Conservation (phyloP, 192 early-diverging fungal genomes). For the Diversispora epigaea region DNA sequence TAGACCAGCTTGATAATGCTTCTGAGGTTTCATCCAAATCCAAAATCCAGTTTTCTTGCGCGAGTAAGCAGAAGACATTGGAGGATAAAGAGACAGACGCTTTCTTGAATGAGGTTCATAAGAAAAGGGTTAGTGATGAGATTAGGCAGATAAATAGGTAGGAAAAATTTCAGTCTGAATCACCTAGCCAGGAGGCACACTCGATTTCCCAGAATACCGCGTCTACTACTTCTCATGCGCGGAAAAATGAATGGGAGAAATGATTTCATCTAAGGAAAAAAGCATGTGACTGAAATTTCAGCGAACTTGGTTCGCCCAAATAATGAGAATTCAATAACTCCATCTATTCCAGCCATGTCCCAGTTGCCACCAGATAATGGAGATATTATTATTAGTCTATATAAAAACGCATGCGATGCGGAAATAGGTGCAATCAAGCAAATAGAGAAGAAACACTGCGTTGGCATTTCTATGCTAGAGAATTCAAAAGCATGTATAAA, state of each 20-base stretch:
- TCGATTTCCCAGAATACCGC: constrained; percentile 17
- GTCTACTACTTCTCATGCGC: not conserved
- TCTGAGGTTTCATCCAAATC: too few species aligned
- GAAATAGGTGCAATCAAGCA: too few species aligned
- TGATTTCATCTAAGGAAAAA: constrained; percentile 1
- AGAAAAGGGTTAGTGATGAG: too few species aligned
- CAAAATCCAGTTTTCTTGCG: too few species aligned
- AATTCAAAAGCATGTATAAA: constrained; percentile 6
- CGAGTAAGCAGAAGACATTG: too few species aligned
- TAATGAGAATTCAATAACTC: not conserved
- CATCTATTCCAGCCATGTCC: not conserved
- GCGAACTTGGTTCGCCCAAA: not conserved
- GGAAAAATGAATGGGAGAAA: constrained; percentile 6
- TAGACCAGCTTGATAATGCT: too few species aligned
- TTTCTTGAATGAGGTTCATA: too few species aligned
- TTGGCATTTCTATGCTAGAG: not conserved
- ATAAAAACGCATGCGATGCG: too few species aligned
- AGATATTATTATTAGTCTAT: too few species aligned
- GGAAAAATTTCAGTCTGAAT: not conserved
- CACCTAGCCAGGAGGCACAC: constrained; percentile 8
- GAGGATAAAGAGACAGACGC: too few species aligned
- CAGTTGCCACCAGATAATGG: not conserved
- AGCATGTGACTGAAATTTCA: constrained; percentile 18
- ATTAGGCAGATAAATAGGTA: too few species aligned
- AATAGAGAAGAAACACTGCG: too few species aligned